Base-by-base conservation (phyloP, 495 filamentous ascomycete genomes). In the Achaetomiella virescens region DNA sequence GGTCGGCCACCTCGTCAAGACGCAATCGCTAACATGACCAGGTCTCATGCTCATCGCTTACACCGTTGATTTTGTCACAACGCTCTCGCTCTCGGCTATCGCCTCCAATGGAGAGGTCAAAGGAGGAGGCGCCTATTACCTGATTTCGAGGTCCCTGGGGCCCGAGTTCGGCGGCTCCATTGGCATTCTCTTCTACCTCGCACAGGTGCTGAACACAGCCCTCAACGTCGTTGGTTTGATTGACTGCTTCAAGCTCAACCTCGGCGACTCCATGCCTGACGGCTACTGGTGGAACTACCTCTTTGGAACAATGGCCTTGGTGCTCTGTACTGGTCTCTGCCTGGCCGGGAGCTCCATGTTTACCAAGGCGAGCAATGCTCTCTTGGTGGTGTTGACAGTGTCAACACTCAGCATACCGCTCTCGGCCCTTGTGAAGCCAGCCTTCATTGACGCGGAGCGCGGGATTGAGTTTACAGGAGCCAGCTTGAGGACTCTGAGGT, bases 91-190 rank as follows among this genome's bases (percentile, higher is more conserved):
- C 18, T 92, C 89, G 15, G 90, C 90, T 20, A 91, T 95, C 66
- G 90, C 90, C 27, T 89, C 88, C 14, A 95, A 95, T 71, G 90
- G 90, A 24, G 91, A 89, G 37, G 90, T 95, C 54, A 83, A 89
- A 55, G 90, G 89, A 31, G 90, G 90, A 14, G 90, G 90, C 41
- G 89, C 90, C 25, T 95, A 95, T 65, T 95, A 92, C 59, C 71
- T 95, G 51, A 95, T 95, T 48, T 95, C 90, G 14, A 82, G 90
- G 49, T 90, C 87, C 31, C 71, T 95, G 18, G 90, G 90, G 5
- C 90, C 90, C 12, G 90, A 95, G 60, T 95, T 95, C 65, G 90
- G 90, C 29, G 90, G 90, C n/a, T 89, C 86, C 5, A 95, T 95
- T 48, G 90, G 90, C 3, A 71, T 95, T n/a, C 84, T 95, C 9